A percentile compares a stretch with the other conserved stretches of the same genome.
Conservation (phyloP, 2,329 filamentous ascomycete genomes). For the Uncinocarpus reesii region DNA sequence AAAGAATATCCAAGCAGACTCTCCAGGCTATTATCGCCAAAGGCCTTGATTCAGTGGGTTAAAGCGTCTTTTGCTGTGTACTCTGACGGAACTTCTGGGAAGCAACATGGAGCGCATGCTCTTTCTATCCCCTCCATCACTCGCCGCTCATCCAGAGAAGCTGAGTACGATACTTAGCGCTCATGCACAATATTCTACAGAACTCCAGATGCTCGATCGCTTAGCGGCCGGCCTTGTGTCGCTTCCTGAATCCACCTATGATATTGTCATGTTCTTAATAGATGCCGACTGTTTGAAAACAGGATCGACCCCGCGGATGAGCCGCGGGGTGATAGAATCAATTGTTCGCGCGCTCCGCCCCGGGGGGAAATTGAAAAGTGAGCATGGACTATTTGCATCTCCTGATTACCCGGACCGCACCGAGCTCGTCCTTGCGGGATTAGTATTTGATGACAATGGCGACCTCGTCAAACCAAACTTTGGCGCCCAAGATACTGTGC, state of each 20-base stretch:
- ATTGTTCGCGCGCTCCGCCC: slow-evolving; percentile 61
- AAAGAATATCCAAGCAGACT: no score
- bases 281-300: slow-evolving; percentile 54
- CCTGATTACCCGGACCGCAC: slow-evolving; percentile 44
- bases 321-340: slow-evolving; percentile 55
- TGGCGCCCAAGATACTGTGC: slow-evolving; percentile 47
- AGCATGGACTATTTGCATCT: slow-evolving; percentile 12
- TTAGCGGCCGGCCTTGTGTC: slow-evolving; percentile 70
- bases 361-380: slow-evolving; percentile 51
- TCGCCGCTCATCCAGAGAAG: slow-evolving; percentile 73
- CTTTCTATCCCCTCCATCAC: slow-evolving; percentile 79
- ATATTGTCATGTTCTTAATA: slow-evolving; percentile 71
- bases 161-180: slow-evolving; percentile 60
- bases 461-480: slow-evolving; percentile 66
- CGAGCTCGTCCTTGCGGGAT: slow-evolving; percentile 76
- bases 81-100: no score
- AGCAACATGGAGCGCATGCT: slow-evolving; percentile 50
- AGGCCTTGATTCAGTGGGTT: no score
- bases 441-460: slow-evolving; percentile 50
- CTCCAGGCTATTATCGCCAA: no score
- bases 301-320: slow-evolving; percentile 47
- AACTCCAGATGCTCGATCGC: slow-evolving; percentile 96
- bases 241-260: slow-evolving; percentile 68
- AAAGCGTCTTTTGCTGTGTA: no score
- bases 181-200: slow-evolving; percentile 65